A percentile compares a stretch with the other conserved stretches of the same genome.
phyloP scores from a whole-genome alignment of 179 eudicot genomes.

The Spinacia oleracea region DNA sequence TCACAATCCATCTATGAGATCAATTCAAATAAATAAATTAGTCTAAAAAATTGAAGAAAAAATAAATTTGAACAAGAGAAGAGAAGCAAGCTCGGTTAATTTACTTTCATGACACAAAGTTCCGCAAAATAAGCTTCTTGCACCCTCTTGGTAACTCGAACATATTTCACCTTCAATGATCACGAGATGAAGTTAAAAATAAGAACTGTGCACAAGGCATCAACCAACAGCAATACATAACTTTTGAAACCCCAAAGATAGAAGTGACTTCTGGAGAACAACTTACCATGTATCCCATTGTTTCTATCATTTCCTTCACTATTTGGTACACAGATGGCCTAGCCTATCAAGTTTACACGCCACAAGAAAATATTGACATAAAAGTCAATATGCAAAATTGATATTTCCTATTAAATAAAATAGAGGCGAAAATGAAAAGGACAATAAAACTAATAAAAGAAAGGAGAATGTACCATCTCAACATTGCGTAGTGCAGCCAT shows the following conservation, averaged over 20 bases:
- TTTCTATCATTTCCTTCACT: conserved; percentile 84
- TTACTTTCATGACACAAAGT: conserved; percentile 72
- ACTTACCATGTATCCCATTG: conserved; percentile 80
- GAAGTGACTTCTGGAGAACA: conserved; percentile 4
- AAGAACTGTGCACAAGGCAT: conserved; percentile 11
- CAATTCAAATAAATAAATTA: conserved; percentile 1
- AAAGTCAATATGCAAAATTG: conserved; percentile 3
- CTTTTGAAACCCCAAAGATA: background rate
- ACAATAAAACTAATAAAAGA: background rate
- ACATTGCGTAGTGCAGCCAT: conserved; percentile 84
- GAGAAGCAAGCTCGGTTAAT: conserved; percentile 2
- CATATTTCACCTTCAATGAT: conserved; percentile 77
- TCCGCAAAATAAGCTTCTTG: conserved; percentile 92
- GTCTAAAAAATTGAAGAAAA: background rate
- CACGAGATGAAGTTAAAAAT: conserved; percentile 1
- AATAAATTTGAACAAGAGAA: background rate
- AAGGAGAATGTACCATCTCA: conserved; percentile 52
- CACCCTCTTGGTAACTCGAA: conserved; percentile 85
- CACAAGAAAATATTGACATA: conserved; percentile 15
- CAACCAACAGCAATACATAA: background rate
- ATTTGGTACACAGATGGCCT: conserved; percentile 89
- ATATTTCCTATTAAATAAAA: background rate
- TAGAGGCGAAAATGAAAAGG: background rate
- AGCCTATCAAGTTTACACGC: conserved; percentile 50
- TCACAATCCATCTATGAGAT: conserved; percentile 62